Base-by-base conservation (phyloP, 2,329 filamentous ascomycete genomes). In the Calcarisporium arbuscula region DNA sequence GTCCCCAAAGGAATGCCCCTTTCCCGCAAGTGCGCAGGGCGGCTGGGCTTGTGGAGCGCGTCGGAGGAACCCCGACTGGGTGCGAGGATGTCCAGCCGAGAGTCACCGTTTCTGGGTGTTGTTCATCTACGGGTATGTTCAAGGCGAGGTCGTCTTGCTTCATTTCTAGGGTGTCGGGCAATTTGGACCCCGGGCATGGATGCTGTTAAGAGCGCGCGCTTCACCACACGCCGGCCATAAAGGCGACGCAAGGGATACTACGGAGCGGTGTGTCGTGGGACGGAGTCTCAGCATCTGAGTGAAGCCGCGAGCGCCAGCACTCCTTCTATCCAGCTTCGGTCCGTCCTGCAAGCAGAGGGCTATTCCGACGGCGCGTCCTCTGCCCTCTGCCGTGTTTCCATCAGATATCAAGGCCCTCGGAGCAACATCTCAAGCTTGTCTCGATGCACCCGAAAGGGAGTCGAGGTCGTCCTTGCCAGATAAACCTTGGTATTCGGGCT, bases 21-120 rank as follows among this genome's bases (percentile, higher is more conserved):
- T n/a, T n/a, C n/a, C n/a, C n/a, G n/a, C n/a, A n/a, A n/a, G n/a
- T n/a, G n/a, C n/a, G n/a, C n/a, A n/a, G 38, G 38, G 29, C 38
- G 38, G 19, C 30, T 36, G 17, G 38, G 38, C 21, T 34, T 40
- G 38, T 40, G 27, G n/a, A 40, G 38, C 22, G 30, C 21, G 23
- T 40, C 38, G 20, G 16, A 15, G 15, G 30, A 18, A 26, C 34
- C 38, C 37, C 26, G 18, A 30, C 30, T 31, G 38, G 34, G n/a
- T 34, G 34, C 12, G 38, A 40, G 29, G 30, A 40, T 26, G 34
- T 30, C 38, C 38, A 36, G 16, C 38, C 30, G 5, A 40, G 17
- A 18, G 30, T 32, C 10, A 40, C 38, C 5, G 30, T n/a, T 17
- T 34, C 34, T 21, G 8, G 30, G 6, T 37, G 28, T 20, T 34